Percentiles rank a stretch among this genome's conserved stretches.
phyloP scores from a whole-genome alignment of 2,329 filamentous ascomycete genomes.

The Sphaerulina vaccinii region DNA sequence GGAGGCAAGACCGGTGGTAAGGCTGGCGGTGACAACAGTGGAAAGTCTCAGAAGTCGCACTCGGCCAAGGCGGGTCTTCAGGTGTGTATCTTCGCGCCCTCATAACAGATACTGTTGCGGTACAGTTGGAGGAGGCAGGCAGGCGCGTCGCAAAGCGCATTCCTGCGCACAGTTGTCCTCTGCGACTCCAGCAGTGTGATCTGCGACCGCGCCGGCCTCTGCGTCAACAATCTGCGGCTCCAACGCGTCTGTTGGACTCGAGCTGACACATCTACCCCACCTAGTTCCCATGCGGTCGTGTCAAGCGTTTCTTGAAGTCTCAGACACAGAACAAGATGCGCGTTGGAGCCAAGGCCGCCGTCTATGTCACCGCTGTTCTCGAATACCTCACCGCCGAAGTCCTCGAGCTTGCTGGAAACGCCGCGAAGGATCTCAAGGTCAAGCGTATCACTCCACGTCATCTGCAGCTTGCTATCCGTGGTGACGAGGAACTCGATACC shows the following conservation, averaged over 20 bases:
- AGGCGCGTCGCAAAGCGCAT: slow-evolving; percentile 33
- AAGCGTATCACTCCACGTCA: slow-evolving; percentile 99
- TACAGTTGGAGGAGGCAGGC: slow-evolving; percentile 16
- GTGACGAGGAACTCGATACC: slow-evolving; percentile 93
- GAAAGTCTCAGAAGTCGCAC: slow-evolving; percentile 90
- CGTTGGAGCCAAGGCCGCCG: slow-evolving; percentile 95
- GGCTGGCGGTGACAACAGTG: slow-evolving; percentile 64
- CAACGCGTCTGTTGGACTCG: slow-evolving; percentile 10
- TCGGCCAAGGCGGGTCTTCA: slow-evolving; percentile 92
- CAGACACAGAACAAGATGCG: slow-evolving; percentile 99
- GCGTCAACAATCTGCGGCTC: slow-evolving; percentile 1
- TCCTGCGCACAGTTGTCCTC: slow-evolving; percentile 17
- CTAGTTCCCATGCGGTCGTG: slow-evolving; percentile 98
- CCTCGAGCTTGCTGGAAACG: slow-evolving; percentile 97
- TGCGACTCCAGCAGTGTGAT: neutral
- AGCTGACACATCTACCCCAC: slow-evolving; percentile 35
- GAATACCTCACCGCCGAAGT: slow-evolving; percentile 99
- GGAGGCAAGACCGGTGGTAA: slow-evolving; percentile 91
- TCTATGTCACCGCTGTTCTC: slow-evolving; percentile 96
- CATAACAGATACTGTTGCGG: slow-evolving; percentile 11
- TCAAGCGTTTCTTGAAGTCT: slow-evolving; percentile 99
- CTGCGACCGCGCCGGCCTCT: slow-evolving; percentile 1
- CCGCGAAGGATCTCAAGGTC: slow-evolving; percentile 99
- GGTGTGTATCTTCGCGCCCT: slow-evolving; percentile 58
- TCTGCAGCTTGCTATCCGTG: slow-evolving; percentile 94